phyloP scores from a whole-genome alignment of 1,284 basidiomycete genomes.

The Ceratorhiza oryzae-sativae region DNA sequence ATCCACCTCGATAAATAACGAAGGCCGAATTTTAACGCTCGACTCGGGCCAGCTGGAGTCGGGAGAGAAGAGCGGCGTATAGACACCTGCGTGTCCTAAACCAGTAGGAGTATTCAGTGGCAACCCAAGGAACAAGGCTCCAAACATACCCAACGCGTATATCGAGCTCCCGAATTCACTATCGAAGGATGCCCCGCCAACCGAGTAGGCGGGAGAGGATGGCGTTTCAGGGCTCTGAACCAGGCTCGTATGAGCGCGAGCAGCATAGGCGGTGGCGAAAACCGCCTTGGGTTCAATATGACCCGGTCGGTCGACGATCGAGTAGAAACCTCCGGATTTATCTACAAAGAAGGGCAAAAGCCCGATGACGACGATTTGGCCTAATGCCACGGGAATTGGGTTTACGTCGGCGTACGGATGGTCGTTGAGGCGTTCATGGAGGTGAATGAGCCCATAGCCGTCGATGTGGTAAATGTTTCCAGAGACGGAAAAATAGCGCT shows the following conservation, averaged over 20 bases:
- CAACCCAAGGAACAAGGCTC: neutral
- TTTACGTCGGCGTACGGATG: neutral
- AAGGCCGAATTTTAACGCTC: no score
- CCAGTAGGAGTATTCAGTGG: neutral
- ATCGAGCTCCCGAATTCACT: neutral
- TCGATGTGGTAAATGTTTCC: neutral
- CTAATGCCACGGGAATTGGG: neutral
- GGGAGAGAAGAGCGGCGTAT: neutral
- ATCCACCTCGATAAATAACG: no score
- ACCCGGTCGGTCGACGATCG: neutral
- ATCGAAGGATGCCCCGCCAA: neutral
- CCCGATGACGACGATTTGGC: neutral
- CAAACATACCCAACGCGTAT: neutral
- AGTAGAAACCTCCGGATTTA: neutral
- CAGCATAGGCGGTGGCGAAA: neutral
- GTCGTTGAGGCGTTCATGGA: neutral
- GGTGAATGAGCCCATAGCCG: neutral
- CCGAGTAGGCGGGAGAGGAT: neutral
- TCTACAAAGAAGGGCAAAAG: neutral
- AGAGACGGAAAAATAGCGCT: neutral
- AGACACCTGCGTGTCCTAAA: neutral
- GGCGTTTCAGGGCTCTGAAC: neutral
- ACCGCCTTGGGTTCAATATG: neutral
- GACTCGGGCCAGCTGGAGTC: neutral
- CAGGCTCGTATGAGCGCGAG: neutral